Conservation (phyloP, 2,329 filamentous ascomycete species). For the Magnaporthiopsis incrustans region DNA sequence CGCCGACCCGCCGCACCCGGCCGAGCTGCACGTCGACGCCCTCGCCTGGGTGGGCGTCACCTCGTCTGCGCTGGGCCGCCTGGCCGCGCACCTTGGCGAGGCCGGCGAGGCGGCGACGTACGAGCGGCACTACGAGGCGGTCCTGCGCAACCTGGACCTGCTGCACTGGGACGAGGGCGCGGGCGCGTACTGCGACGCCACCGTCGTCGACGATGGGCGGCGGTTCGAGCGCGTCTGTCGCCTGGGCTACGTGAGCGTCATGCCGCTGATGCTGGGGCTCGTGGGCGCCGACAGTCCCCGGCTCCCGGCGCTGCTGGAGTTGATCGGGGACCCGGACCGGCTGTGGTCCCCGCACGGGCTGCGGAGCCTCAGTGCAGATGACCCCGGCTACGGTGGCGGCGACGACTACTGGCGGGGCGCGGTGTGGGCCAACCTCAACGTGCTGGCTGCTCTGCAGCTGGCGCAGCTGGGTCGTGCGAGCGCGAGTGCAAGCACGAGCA, state of each 20-base stretch:
- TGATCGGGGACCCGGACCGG: conserved; percentile 11
- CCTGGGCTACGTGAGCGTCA: conserved; percentile 14
- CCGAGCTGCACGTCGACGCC: conserved; percentile 83
- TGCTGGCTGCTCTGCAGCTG: conserved; percentile 50
- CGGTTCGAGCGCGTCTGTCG: conserved; percentile 13
- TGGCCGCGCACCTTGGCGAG: conserved; percentile 64
- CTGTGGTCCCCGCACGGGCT: conserved; percentile 14
- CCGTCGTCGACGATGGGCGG: conserved; percentile 57
- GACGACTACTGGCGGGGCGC: conserved; percentile 18
- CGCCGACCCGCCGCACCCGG: conserved; percentile 82
- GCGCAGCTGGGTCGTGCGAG: conserved; percentile 23
- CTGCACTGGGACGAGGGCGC: conserved; percentile 76
- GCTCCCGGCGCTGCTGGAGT: conserved; percentile 12
- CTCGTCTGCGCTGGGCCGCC: conserved; percentile 67
- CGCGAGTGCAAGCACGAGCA: not conserved
- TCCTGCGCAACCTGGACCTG: conserved; percentile 73
- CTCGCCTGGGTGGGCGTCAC: conserved; percentile 92
- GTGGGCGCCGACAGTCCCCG: conserved; percentile 13
- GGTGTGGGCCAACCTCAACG: conserved; percentile 16
- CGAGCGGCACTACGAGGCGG: conserved; percentile 60
- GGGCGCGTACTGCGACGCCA: conserved; percentile 80
- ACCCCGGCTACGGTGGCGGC: conserved; percentile 12
- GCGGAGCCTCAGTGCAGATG: conserved; percentile 14
- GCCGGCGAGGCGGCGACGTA: conserved; percentile 71
- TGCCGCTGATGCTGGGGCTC: conserved; percentile 16